phyloP scores from a whole-genome alignment of 345 rosid species.

The Fremontodendron californicum region DNA sequence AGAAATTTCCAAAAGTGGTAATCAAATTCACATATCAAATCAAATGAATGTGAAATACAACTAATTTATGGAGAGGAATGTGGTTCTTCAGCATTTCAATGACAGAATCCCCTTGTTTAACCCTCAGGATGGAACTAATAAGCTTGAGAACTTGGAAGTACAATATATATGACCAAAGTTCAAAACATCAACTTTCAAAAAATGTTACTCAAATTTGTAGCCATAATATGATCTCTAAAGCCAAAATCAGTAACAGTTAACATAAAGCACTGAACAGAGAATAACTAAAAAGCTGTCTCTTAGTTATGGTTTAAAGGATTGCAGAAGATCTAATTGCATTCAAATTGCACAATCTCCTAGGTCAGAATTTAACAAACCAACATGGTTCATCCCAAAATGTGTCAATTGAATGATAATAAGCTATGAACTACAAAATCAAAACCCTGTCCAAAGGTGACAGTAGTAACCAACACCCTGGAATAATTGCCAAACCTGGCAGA shows the following conservation, averaged over 20 bases:
- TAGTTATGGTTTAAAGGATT: not conserved
- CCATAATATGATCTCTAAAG: not conserved
- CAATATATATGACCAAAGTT: not conserved
- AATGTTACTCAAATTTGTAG: not conserved
- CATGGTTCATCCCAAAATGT: not conserved
- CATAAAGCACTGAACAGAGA: not conserved
- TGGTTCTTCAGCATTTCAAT: not conserved
- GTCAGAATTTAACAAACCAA: not conserved
- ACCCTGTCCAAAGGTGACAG: not conserved
- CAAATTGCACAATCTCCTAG: not conserved
- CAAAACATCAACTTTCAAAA: not conserved
- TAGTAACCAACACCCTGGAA: not conserved
- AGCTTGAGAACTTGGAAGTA: not conserved
- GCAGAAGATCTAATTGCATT: not conserved
- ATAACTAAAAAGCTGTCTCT: not conserved
- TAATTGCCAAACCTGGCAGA: not conserved
- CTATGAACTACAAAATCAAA: not conserved
- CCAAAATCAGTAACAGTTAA: not conserved
- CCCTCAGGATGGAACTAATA: not conserved
- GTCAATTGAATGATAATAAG: not conserved
- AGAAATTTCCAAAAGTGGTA: not conserved
- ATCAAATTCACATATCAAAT: not conserved
- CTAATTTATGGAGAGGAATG: not conserved
- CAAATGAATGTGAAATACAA: too few species aligned
- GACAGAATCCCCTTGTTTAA: not conserved